phyloP scores from a whole-genome alignment of 2,329 filamentous ascomycete species.

The Dactylellina sp. region DNA sequence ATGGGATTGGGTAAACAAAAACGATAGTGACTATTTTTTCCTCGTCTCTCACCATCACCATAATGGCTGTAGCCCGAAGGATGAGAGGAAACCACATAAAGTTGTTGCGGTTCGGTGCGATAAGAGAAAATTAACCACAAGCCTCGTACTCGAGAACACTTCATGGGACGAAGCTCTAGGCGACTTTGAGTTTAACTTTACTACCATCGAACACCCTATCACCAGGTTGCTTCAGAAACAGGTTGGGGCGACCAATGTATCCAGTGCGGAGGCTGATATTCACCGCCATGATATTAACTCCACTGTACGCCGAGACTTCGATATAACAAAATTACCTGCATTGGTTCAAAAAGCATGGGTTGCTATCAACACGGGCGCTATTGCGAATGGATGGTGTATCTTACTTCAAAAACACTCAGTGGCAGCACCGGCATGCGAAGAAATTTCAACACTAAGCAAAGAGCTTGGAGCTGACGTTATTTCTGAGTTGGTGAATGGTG shows the following conservation, averaged over 20 bases:
- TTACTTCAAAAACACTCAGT: background rate
- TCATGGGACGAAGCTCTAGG: slow-evolving; percentile 28
- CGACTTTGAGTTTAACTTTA: slow-evolving; percentile 22
- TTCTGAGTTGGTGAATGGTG: slow-evolving; percentile 6
- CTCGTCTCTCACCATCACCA: slow-evolving; percentile 31
- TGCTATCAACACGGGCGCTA: background rate
- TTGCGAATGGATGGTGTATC: background rate
- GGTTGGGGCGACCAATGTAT: background rate
- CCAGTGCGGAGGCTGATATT: background rate
- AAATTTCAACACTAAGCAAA: background rate
- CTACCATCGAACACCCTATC: slow-evolving; percentile 15
- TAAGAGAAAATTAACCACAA: background rate
- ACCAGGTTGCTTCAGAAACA: slow-evolving; percentile 14
- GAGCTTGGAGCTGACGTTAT: slow-evolving; percentile 11
- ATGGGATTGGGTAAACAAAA: slow-evolving; percentile 38
- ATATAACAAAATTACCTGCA: background rate
- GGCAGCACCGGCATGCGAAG: background rate
- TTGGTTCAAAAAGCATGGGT: background rate
- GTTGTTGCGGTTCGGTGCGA: slow-evolving; percentile 5
- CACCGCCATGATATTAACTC: no score
- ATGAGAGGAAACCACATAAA: slow-evolving; percentile 35
- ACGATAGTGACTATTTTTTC: slow-evolving; percentile 21
- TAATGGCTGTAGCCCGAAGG: slow-evolving; percentile 25
- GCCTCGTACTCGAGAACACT: background rate
- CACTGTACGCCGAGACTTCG: background rate